Percentiles rank a stretch among this genome's conserved stretches.
These are phyloP conservation scores for Tubosaeta brunneosetosa DNA, from an alignment of 768 basidiomycete genomes.

Conservation along the genomic window DNA sequence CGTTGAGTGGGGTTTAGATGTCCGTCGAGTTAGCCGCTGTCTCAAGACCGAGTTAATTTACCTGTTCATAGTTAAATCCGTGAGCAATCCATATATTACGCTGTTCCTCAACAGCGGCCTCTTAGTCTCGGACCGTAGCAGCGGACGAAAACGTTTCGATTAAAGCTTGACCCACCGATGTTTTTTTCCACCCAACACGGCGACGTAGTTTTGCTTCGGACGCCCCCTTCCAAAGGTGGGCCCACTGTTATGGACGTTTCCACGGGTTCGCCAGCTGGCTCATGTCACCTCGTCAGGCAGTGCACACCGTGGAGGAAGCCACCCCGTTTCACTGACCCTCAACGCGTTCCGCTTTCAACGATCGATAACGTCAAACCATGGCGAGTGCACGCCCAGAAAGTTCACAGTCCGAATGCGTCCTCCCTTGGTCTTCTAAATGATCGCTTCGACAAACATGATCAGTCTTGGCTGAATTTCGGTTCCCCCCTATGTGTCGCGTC, in stretches of 20 bases:
- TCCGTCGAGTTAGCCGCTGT: conserved; percentile 12
- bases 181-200: conserved; percentile 1
- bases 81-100: not conserved
- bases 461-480: not conserved
- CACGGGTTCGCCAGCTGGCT: not conserved
- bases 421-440: not conserved
- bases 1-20: conserved; percentile 11
- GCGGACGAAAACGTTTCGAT: conserved; percentile 20
- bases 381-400: conserved; percentile 3
- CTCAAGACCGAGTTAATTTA: conserved; percentile 25
- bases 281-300: conserved; percentile 1
- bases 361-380: conserved; percentile 21
- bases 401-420: conserved; percentile 18
- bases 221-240: not conserved
- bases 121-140: conserved; percentile 16
- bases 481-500: not conserved
- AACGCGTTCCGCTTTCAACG: conserved; percentile 5
- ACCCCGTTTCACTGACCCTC: conserved; percentile 9
- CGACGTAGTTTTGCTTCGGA: not conserved
- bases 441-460: not conserved
- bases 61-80: conserved; percentile 23
- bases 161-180: conserved; percentile 1
- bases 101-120: conserved; percentile 8
- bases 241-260: not conserved
- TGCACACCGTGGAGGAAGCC: not conserved